Conservation (phyloP, 257 asterid genomes). For the Ilex asprella region DNA sequence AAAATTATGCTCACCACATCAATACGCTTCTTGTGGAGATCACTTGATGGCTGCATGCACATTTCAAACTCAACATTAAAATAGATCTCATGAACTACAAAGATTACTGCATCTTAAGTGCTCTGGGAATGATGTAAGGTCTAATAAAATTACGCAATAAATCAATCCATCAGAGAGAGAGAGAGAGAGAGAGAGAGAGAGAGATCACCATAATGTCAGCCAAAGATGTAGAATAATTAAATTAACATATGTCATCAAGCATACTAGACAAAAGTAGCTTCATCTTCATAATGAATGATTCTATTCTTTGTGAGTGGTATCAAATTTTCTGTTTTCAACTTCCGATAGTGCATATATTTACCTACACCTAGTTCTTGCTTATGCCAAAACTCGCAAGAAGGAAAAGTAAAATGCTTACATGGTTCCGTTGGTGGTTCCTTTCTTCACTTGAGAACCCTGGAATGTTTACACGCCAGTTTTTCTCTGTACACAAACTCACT, state of each 20-base stretch:
- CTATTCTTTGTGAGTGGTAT: no score
- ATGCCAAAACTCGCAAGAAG: conserved; percentile 1
- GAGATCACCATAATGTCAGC: background rate
- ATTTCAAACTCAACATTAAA: conserved; percentile 22
- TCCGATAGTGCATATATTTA: background rate
- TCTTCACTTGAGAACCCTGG: conserved; percentile 91
- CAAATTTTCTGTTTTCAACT: background rate
- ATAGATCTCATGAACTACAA: background rate
- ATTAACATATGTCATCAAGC: conserved; percentile 4
- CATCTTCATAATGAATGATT: no score
- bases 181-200: background rate
- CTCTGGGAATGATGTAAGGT: no score
- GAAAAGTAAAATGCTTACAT: conserved; percentile 38
- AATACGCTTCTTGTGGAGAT: conserved; percentile 73
- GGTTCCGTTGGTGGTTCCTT: conserved; percentile 37
- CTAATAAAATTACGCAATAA: no score
- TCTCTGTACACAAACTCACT: conserved; percentile 63
- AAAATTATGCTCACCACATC: conserved; percentile 53
- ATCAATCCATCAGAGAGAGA: background rate
- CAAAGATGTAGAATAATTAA: background rate
- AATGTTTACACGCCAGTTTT: conserved; percentile 67
- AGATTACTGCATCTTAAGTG: background rate
- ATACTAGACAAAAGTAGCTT: no score
- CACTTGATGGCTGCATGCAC: conserved; percentile 59
- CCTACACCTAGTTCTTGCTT: background rate